These are phyloP conservation scores for Hanseniaspora hatyaiensis DNA, from an alignment of 805 yeast genomes.

Conservation along the genomic window DNA sequence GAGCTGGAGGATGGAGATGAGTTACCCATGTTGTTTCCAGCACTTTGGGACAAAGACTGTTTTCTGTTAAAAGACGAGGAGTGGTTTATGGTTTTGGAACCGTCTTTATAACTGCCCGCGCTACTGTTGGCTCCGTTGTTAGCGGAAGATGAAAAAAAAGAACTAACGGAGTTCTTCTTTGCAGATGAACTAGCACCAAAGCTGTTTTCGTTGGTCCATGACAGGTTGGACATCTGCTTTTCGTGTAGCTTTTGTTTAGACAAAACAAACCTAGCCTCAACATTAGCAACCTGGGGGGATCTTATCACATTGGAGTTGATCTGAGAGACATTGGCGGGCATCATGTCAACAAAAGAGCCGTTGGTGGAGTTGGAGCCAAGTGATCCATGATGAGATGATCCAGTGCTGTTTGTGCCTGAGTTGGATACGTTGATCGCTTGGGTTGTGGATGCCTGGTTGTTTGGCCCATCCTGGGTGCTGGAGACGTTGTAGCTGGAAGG, in stretches of 20 bases:
- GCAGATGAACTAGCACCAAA: slow-evolving; percentile 11
- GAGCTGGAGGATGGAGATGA: neutral
- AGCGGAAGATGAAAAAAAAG: neutral
- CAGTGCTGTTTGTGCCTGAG: slow-evolving; percentile 16
- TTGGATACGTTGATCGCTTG: neutral
- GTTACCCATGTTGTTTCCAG: neutral
- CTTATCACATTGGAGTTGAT: slow-evolving; percentile 51
- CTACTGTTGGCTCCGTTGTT: neutral
- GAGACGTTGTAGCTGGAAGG: neutral
- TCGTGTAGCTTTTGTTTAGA: slow-evolving; percentile 51
- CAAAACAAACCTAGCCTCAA: slow-evolving; percentile 79
- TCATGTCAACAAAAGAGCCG: slow-evolving; percentile 29
- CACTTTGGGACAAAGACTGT: neutral
- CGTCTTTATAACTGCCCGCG: slow-evolving; percentile 9
- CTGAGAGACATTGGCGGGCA: slow-evolving; percentile 34
- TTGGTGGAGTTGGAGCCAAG: slow-evolving; percentile 30
- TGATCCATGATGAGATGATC: slow-evolving; percentile 22
- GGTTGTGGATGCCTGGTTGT: neutral
- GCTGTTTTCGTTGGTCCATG: slow-evolving; percentile 9
- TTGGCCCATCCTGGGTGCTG: neutral
- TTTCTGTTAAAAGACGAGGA: slow-evolving; percentile 16
- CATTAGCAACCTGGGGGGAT: slow-evolving; percentile 56
- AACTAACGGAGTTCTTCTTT: slow-evolving; percentile 2
- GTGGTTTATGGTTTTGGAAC: slow-evolving; percentile 14
- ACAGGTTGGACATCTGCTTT: slow-evolving; percentile 19